A percentile compares a stretch with the other conserved stretches of the same genome.
Conservation (phyloP, 192 early-diverging fungal genomes). For the Pilaira anomala region DNA sequence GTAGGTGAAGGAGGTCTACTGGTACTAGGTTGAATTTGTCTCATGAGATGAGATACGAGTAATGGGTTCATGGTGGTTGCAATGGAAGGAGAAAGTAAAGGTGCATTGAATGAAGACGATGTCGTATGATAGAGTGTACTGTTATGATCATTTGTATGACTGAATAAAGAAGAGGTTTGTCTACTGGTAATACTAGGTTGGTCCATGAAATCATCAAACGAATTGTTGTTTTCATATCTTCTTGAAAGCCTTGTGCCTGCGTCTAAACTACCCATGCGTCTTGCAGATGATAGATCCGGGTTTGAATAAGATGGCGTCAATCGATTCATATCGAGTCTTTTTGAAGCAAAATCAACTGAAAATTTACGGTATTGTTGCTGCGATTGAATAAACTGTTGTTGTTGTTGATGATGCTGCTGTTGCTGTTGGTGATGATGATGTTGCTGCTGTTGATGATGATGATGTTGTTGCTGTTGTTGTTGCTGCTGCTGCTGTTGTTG, state of each 20-base stretch:
- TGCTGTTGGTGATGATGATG: constrained; percentile 10
- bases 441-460: background rate
- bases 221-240: background rate
- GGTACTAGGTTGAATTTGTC: background rate
- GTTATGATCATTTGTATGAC: background rate
- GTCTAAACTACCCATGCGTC: constrained; percentile 12
- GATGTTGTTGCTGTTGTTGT: constrained; percentile 13
- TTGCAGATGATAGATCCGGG: constrained; percentile 15
- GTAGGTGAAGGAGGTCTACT: background rate
- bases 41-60: constrained; percentile 4
- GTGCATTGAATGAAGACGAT: constrained; percentile 18
- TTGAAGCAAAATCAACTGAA: constrained; percentile 2
- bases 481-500: no score
- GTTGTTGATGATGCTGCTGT: constrained; percentile 8
- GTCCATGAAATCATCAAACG: background rate
- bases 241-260: background rate
- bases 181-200: background rate
- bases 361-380: constrained; percentile 3
- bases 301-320: constrained; percentile 16
- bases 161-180: background rate
- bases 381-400: background rate
- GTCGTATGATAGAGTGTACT: background rate
- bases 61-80: constrained; percentile 3
- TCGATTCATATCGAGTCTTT: constrained; percentile 3
- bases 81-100: background rate